Conservation (phyloP, 768 basidiomycete genomes). For the Tylopilus felleus region DNA sequence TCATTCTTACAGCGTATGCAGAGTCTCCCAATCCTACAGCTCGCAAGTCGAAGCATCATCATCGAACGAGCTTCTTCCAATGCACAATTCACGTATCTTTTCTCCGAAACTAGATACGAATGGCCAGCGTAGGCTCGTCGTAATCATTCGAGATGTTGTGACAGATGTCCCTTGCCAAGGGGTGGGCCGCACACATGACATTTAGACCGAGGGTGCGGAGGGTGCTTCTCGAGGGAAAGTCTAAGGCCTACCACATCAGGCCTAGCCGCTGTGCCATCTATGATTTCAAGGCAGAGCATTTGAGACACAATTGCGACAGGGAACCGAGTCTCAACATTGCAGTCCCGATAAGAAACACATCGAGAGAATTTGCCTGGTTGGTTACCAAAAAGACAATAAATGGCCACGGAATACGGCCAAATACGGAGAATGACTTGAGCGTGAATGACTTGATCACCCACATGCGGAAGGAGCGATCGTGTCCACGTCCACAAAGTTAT, state of each 20-base stretch:
- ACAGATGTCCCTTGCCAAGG: conserved; percentile 5
- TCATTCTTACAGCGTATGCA: conserved; percentile 47
- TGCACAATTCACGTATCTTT: too few species aligned
- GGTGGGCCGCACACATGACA: conserved; percentile 34
- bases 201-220: conserved; percentile 47
- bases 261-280: conserved; percentile 26
- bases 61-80: conserved; percentile 43
- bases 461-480: conserved; percentile 24
- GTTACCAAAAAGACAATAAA: conserved; percentile 24
- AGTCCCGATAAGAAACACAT: conserved; percentile 16
- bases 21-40: conserved; percentile 42
- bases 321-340: conserved; percentile 23
- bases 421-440: too few species aligned
- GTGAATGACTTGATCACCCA: conserved; percentile 25
- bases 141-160: neutral
- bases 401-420: conserved; percentile 28
- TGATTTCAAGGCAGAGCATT: conserved; percentile 18
- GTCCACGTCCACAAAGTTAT: conserved; percentile 27
- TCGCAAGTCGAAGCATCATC: conserved; percentile 53
- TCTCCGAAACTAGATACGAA: neutral
- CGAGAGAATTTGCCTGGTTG: too few species aligned
- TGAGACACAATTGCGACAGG: conserved; percentile 19
- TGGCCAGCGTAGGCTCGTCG: neutral
- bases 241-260: conserved; percentile 40
- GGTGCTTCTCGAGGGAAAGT: conserved; percentile 44